Conservation (phyloP, 805 yeast species). For the Metschnikowia corniflorae region DNA sequence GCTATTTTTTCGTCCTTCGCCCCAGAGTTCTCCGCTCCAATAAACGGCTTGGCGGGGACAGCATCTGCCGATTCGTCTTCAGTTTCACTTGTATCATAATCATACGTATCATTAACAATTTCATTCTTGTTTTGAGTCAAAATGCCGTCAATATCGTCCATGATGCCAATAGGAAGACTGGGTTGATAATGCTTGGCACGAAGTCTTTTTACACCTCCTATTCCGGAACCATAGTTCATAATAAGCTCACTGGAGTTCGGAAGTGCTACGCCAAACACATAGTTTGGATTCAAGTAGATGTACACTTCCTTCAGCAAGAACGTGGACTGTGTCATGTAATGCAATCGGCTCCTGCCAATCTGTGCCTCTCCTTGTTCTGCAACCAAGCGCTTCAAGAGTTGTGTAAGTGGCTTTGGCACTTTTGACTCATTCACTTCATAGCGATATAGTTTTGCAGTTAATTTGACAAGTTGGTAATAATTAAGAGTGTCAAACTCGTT, state of each 20-base stretch:
- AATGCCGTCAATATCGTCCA: constrained; percentile 70
- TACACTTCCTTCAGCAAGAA: constrained; percentile 39
- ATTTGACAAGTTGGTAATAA: constrained; percentile 65
- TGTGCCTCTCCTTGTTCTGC: constrained; percentile 39
- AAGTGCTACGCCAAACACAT: constrained; percentile 53
- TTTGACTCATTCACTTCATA: constrained; percentile 80
- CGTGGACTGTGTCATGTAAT: constrained; percentile 39
- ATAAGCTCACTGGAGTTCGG: constrained; percentile 76
- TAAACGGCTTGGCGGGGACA: constrained; percentile 15
- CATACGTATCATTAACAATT: constrained; percentile 31
- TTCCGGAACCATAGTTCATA: constrained; percentile 71
- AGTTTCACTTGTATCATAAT: constrained; percentile 21
- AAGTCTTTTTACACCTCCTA: constrained; percentile 54
- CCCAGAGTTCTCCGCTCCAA: constrained; percentile 8
- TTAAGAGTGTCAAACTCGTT: constrained; percentile 55
- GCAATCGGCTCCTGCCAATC: constrained; percentile 23
- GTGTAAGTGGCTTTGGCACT: constrained; percentile 41
- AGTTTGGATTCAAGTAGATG: constrained; percentile 50
- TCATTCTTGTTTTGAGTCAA: constrained; percentile 27
- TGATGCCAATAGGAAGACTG: constrained; percentile 59
- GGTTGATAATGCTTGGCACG: constrained; percentile 66
- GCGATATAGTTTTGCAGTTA: constrained; percentile 64
- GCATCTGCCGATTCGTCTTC: neutral
- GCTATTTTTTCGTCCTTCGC: constrained; percentile 11
- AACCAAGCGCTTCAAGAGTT: constrained; percentile 29